These are phyloP conservation scores for Durotheca rogersii DNA, from an alignment of 495 filamentous ascomycete genomes.

Conservation along the genomic window DNA sequence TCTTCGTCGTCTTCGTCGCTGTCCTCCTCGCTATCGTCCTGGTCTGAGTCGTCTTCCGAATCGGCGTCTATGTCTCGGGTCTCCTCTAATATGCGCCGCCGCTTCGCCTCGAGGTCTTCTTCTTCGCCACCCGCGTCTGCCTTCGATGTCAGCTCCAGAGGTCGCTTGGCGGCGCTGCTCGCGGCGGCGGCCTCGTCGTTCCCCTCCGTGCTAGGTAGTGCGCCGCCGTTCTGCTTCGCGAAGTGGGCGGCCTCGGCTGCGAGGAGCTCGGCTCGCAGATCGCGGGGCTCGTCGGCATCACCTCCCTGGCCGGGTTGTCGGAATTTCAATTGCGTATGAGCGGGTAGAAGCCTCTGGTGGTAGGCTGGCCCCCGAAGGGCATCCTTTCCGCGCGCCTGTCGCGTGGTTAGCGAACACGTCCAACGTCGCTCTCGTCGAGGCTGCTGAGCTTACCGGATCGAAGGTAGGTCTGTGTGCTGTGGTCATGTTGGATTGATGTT, in stretches of 20 bases:
- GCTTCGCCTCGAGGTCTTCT: conserved; percentile 80
- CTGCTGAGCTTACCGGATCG: conserved; percentile 65
- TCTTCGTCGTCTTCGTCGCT: conserved; percentile 82
- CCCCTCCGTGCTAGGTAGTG: conserved; percentile 35
- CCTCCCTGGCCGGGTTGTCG: conserved; percentile 88
- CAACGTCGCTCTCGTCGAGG: background rate
- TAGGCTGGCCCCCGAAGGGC: conserved; percentile 91
- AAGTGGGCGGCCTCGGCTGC: conserved; percentile 85
- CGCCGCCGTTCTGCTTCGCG: conserved; percentile 72
- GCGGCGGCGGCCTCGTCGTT: conserved; percentile 41
- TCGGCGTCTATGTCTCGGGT: conserved; percentile 90
- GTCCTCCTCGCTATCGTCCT: conserved; percentile 58
- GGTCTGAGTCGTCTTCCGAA: conserved; percentile 61
- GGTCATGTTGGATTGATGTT: conserved; percentile 55
- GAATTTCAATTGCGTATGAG: conserved; percentile 86
- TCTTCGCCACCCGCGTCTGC: conserved; percentile 49
- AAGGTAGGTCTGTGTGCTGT: conserved; percentile 90
- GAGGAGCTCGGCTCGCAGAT: conserved; percentile 88
- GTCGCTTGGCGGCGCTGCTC: conserved; percentile 60
- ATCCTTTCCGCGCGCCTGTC: conserved; percentile 88
- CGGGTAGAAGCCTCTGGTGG: conserved; percentile 92
- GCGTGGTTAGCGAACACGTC: conserved; percentile 21
- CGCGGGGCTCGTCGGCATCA: conserved; percentile 73
- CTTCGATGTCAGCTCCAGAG: conserved; percentile 51
- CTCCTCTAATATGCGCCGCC: conserved; percentile 83